Evolutionary conservation across 2,329 filamentous ascomycete species (phyloP), one percentile per base, ranked within the genome.

Genomic region (Colletotrichum costaricense): DNA sequence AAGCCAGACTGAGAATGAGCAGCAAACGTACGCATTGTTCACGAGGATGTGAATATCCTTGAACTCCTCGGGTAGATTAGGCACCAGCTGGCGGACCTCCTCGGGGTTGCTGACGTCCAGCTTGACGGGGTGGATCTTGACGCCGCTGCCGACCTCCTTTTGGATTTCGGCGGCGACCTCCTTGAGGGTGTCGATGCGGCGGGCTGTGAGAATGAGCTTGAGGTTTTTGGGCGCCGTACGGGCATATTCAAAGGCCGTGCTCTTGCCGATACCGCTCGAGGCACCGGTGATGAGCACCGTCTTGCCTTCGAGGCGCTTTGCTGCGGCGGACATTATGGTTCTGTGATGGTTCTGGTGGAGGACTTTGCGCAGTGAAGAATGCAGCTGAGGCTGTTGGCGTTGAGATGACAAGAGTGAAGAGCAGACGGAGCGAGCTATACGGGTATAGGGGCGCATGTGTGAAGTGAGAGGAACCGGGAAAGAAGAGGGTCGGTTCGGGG

Each of bases 281-380:
- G 97, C 97, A 69, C 97, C 97, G 5, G 97, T 98, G 75, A 99
- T 90, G 70, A 98, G 84, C 72, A 98, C 88, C 5, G 95, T 98
- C 87, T 98, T 98, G 89, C 95, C 95, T 79, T 93, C 89, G 74
- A 99, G 94, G 86, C 96, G 95, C 83, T 95, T 93, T 75, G 89
- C 89, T 84, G 93, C 91, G 80, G 93, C 84, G 35, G 85, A 80
- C 87, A 89, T 88, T 64, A 74, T 74, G 74, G 80, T 83, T 78
- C 80, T 64, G 67, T 52, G 28, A 52, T 62, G 26, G 42, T 3
- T 33, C 24, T 42, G 33, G 19, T 26, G 26, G 2, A 60, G 33
- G 6, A 46, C 11, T 59, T 24, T 67, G 55, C 16, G 58, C 28
- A 62, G 28, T 33, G 6, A 33, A 16, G 26, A 72, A 30, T 52